phyloP scores from a whole-genome alignment of 495 filamentous ascomycete species.

The Friedmanniomyces simplex region DNA sequence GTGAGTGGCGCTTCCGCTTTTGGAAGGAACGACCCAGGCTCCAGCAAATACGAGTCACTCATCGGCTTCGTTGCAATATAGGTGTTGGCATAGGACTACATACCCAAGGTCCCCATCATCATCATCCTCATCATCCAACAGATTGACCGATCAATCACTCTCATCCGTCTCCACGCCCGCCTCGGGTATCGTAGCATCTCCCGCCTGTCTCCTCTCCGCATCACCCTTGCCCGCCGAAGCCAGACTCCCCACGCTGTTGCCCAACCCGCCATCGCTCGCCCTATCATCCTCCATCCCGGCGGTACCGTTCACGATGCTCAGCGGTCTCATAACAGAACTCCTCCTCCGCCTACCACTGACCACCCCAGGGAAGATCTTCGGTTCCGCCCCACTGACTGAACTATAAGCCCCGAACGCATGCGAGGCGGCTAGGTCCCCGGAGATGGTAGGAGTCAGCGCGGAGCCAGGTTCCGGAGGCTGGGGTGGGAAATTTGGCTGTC shows the following conservation, averaged over 20 bases:
- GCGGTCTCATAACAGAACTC: neutral
- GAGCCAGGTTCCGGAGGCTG: constrained; percentile 19
- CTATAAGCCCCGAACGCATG: neutral
- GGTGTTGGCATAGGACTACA: no score
- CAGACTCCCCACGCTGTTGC: neutral
- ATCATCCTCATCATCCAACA: no score
- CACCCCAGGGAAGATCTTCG: constrained; percentile 32
- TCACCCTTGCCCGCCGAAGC: neutral
- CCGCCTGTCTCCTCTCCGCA: neutral
- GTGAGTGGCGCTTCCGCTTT: neutral
- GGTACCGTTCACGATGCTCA: neutral
- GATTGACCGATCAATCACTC: neutral
- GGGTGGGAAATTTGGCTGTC: constrained; percentile 3
- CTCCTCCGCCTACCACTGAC: constrained; percentile 17
- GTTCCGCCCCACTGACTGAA: constrained; percentile 21
- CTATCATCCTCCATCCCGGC: neutral
- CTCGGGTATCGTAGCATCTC: neutral
- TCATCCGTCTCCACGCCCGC: constrained; percentile 3
- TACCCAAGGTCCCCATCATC: no score
- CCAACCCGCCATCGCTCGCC: neutral
- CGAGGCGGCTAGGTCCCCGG: neutral
- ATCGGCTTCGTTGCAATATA: no score
- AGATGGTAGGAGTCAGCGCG: neutral
- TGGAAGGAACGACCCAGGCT: neutral
- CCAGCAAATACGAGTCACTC: no score